A percentile compares a stretch with the other conserved stretches of the same genome.
These are phyloP conservation scores for Cyberlindnera galapagoensis DNA, from an alignment of 805 yeast species.

Conservation along the genomic window DNA sequence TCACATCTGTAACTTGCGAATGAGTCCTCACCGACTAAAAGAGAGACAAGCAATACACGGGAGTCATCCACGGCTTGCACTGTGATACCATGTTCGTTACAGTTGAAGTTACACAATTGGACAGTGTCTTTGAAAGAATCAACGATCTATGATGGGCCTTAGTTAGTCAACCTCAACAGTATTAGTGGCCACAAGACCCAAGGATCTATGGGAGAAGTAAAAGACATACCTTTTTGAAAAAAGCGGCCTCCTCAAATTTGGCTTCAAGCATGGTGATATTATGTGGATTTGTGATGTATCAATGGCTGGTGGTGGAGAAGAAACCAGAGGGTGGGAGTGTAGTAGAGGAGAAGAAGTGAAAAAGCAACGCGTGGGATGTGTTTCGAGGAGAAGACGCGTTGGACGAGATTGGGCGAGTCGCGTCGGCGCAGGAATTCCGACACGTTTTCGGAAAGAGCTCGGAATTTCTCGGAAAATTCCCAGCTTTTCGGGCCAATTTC, in stretches of 20 bases:
- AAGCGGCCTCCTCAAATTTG: conserved; percentile 86
- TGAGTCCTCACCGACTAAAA: conserved; percentile 81
- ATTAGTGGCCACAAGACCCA: conserved; percentile 2
- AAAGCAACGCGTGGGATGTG: conserved; percentile 3
- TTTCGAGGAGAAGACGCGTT: no score
- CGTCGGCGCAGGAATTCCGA: no score
- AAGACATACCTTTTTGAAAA: conserved; percentile 57
- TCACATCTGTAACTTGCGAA: conserved; percentile 94
- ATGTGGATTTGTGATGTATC: conserved; percentile 2
- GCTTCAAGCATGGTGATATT: conserved; percentile 82
- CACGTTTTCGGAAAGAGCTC: no score
- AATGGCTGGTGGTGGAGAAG: background rate
- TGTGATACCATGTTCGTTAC: conserved; percentile 90
- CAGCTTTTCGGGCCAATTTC: no score
- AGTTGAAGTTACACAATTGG: conserved; percentile 91
- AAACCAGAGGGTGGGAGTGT: background rate
- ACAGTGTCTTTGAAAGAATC: conserved; percentile 95
- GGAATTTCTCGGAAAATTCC: no score
- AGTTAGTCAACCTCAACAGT: background rate
- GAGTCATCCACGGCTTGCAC: conserved; percentile 98
- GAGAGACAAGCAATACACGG: conserved; percentile 84
- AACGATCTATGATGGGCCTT: conserved; percentile 43
- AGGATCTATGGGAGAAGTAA: conserved; percentile 24
- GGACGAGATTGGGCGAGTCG: no score
- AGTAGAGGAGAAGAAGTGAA: background rate